Evolutionary conservation across 495 filamentous ascomycete species (phyloP), one percentile per base, ranked within the genome.

Genomic region (Talaromyces adpressus): DNA sequence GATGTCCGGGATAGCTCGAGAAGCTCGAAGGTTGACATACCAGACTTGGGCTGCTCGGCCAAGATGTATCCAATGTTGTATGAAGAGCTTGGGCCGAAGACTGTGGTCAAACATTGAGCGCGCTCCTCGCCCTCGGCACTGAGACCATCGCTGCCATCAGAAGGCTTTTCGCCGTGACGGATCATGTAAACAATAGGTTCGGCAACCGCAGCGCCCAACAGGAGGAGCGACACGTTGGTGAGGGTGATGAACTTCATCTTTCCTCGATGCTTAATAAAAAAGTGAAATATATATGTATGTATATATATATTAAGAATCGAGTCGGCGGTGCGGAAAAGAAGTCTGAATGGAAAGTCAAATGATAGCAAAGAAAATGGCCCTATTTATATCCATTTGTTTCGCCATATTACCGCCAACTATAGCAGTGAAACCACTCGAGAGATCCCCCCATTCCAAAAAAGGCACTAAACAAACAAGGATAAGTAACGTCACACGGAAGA

Each of bases 121-220:
- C 83, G 81, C 66, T 81, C 41, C 14, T 75, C 23, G 16, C 83
- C 83, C 56, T 76, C 62, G 0, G 77, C 53, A 32, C 70, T 82
- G 23, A 85, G 71, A 0, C 82, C 82, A 39, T 71, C 70, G 9
- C 66, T 70, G 32, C 76, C 77, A 60, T 80, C 67, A 29, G 63
- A 65, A 22, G 82, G 83, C 71, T 85, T 85, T 67, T 85, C 83
- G 64, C 82, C 83, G 65, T 85, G 83, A 7, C 83, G 81, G 69
- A 85, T 85, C 5, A 85, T 66, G 65, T 85, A 85, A 30, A 85
- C 73, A 0, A 72, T 81, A 14, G 78, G 71, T 3, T 65, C 61
- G 8, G 69, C 71, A 1, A 73, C 63, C 4, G 69, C 66, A 9
- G 68, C 53, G 25, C 59, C 58, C 14, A 70, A 62, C 3, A 62